Base-by-base conservation (phyloP, 352 stramenopile species). In the Phytopythium oedochilum region DNA sequence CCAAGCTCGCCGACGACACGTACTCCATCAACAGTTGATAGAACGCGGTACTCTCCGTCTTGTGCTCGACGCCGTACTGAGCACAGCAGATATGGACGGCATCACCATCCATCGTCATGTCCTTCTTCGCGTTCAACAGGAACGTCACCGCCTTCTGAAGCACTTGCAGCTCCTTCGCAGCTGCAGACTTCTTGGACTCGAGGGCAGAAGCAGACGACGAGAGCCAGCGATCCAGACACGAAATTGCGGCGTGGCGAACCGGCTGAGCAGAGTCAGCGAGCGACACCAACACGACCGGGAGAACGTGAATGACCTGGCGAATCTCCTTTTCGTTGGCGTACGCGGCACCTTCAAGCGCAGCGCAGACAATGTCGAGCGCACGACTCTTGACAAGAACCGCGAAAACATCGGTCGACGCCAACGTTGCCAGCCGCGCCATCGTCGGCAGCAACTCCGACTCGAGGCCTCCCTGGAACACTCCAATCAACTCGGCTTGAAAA, bases 81-180 rank as follows among this genome's bases (percentile, higher is more conserved):
- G 74, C 75, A 51, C 71, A 88, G 29, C 91, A 66, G 9, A 72
- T 68, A 34, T 63, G 29, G 3, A 91, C 61, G 6, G 84, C 83
- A 45, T 68, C 68, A 9, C 57, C 59, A 61, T 95, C 85, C 81
- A 93, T 92, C 25, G 75, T 7, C 31, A 95, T 86, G 52, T 95
- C 85, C 34, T 84, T 63, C 49, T 88, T 88, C 17, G 77, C 77
- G 14, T 81, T 51, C 12, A 92, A 18, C 2, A 95, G 63, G n/a
- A 75, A 83, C 5, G 49, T 28, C 3, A 63, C 63, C 1, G 77
- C 70, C 22, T 70, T 64, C 6, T 64, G 54, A 12, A 71, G 61
- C 20, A 65, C 53, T 15, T 46, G 35, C 11, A 83, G 66, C 22
- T 61, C 52, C 35, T 73, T 68, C 26, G 84, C 38, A 10, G 73